Conservation (phyloP, 805 yeast genomes). For the Pichia occidentalis region DNA sequence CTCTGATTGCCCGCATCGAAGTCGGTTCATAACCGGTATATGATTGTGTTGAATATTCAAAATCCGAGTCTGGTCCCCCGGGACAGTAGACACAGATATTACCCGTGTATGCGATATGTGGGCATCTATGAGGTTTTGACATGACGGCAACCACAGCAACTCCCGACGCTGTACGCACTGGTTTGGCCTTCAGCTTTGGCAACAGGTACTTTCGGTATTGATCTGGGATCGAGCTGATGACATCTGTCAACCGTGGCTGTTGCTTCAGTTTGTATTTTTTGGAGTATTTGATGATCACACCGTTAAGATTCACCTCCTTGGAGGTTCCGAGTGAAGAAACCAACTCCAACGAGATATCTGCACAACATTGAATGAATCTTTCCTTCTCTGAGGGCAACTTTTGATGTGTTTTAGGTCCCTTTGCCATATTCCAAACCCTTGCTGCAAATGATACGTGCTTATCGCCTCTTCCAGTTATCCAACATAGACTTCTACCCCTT, state of each 20-base stretch:
- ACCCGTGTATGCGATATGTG: conserved; percentile 98
- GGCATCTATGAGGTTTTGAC: conserved; percentile 99
- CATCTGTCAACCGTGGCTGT: conserved; percentile 93
- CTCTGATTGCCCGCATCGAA: conserved; percentile 98
- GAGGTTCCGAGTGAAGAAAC: conserved; percentile 62
- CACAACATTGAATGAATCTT: conserved; percentile 85
- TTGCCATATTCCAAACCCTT: conserved; percentile 12
- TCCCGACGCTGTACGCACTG: conserved; percentile 97
- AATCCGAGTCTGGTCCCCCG: conserved; percentile 98
- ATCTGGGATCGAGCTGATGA: conserved; percentile 91
- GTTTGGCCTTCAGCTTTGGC: conserved; percentile 96
- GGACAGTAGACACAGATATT: conserved; percentile 98
- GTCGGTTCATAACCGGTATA: conserved; percentile 99
- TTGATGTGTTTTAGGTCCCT: conserved; percentile 41
- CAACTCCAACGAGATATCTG: conserved; percentile 82
- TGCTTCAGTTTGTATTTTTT: conserved; percentile 86
- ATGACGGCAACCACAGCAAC: conserved; percentile 98
- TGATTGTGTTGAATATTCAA: conserved; percentile 96
- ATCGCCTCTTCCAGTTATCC: no score
- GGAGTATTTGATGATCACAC: conserved; percentile 75
- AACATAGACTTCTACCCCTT: no score
- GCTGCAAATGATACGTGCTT: no score
- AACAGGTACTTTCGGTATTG: conserved; percentile 86
- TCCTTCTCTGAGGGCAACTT: conserved; percentile 87
- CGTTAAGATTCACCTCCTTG: conserved; percentile 83